A percentile compares a stretch with the other conserved stretches of the same genome.
Conservation (phyloP, 2,329 filamentous ascomycete genomes). For the Fusarium nisikadoi region DNA sequence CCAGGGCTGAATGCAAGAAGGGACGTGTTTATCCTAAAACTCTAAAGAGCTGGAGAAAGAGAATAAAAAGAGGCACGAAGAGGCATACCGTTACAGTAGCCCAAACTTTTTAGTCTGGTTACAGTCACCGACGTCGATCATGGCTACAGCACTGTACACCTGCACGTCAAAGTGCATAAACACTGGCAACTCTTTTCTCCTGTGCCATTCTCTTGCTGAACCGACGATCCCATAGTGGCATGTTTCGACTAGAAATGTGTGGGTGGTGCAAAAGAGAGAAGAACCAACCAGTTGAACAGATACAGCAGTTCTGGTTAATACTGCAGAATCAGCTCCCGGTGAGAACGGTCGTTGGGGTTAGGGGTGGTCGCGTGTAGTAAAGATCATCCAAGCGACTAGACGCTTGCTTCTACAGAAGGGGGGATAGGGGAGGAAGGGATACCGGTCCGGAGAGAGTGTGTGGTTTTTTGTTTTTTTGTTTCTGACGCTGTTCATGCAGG, state of each 20-base stretch:
- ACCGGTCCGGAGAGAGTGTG: slow-evolving; percentile 21
- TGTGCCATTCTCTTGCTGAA: slow-evolving; percentile 9
- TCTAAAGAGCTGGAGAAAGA: neutral
- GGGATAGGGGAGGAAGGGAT: neutral
- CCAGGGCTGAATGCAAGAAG: slow-evolving; percentile 22
- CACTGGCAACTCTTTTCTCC: slow-evolving; percentile 1
- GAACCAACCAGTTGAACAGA: neutral
- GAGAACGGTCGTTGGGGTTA: slow-evolving; percentile 35
- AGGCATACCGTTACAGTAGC: neutral
- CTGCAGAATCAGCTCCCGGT: slow-evolving; percentile 34
- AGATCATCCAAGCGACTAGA: slow-evolving; percentile 36
- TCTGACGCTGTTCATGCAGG: slow-evolving; percentile 1
- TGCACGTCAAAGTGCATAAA: slow-evolving; percentile 9
- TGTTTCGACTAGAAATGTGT: slow-evolving; percentile 2
- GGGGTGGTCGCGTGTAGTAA: slow-evolving; percentile 40
- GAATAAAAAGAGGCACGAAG: neutral
- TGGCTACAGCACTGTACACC: neutral
- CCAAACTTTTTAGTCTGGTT: slow-evolving; percentile 14
- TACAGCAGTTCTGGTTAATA: neutral
- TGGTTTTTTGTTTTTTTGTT: neutral
- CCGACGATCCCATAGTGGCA: slow-evolving; percentile 25
- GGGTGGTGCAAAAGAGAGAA: slow-evolving; percentile 7
- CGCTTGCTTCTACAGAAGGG: slow-evolving; percentile 11
- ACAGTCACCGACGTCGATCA: slow-evolving; percentile 24
- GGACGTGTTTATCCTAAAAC: slow-evolving; percentile 5